Conservation (phyloP, 306 rosid species). For the Gynostemma pentaphyllum region DNA sequence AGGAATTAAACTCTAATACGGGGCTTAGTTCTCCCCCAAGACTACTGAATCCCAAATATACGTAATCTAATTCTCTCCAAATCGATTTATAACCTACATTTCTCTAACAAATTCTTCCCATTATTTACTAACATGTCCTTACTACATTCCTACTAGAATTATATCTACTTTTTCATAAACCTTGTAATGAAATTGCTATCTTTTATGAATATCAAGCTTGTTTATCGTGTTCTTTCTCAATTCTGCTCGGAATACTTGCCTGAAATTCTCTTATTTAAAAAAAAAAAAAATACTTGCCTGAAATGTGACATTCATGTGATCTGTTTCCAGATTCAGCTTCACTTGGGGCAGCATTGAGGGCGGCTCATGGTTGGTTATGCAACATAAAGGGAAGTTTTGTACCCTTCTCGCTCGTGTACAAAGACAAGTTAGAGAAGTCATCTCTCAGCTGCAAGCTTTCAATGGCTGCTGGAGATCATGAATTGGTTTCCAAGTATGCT, state of each 20-base stretch:
- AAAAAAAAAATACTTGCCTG: too few relatives aligned
- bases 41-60: too few relatives aligned
- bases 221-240: background rate
- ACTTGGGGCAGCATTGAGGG: conserved; percentile 92
- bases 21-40: too few relatives aligned
- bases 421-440: conserved; percentile 48
- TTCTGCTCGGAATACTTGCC: background rate
- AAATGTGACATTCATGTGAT: background rate
- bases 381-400: conserved; percentile 45
- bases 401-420: conserved; percentile 54
- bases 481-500: conserved; percentile 45
- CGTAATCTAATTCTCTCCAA: too few relatives aligned
- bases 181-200: background rate
- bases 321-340: conserved; percentile 77
- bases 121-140: too few relatives aligned
- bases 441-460: conserved; percentile 65
- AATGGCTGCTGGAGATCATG: conserved; percentile 43
- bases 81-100: too few relatives aligned
- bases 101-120: too few relatives aligned
- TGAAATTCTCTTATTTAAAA: too few relatives aligned
- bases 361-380: conserved; percentile 95
- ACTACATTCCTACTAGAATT: too few relatives aligned
- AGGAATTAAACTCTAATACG: too few relatives aligned
- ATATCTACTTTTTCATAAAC: too few relatives aligned
- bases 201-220: background rate